Evolutionary conservation across 371 early-diverging fungal species (phyloP), one percentile per base, ranked within the genome.

Genomic region (Mortierella sp.): DNA sequence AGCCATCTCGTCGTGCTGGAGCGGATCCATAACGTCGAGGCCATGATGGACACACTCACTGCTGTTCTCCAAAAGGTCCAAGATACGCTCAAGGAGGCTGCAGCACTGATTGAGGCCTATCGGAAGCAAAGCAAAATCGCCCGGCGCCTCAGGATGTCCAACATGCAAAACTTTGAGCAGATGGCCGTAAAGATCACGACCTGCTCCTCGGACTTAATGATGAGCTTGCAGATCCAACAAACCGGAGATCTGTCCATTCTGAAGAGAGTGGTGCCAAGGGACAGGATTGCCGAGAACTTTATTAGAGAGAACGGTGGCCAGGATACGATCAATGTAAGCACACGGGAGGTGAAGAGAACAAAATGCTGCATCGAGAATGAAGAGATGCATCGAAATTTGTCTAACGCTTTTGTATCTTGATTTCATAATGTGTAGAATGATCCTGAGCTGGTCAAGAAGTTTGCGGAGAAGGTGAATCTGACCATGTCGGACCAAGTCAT

Each of bases 171-270:
- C 37, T 89, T 89, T 80, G 79, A 78, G 34, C 14, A 34, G 3
- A 77, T 80, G 71, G 82, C 76, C 14, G 74, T 57, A 37, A 76
- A 76, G 34, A 85, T 89, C 40, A 83, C 86, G 10, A 79, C 64
- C 28, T 76, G 80, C 72, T 80, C 88, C 31, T 64, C 75, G 14
- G 89, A 89, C 64, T 73, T 89, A 55, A 85, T 89, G 88, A 70
- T 89, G 69, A 86, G 86, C 28, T 73, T 89, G 67, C 89, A 89
- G 59, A 87, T 89, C 51, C 88, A 88, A 71, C 89, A 89, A 70
- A 87, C 89, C 21, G 81, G 79, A 31, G 85, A 88, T 54, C 59
- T 89, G 28, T 76, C 81, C 0, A 74, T 88, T 28, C 78, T 89
- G n/a, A 77, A 79, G 51, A 57, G 82, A 40, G 76, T 69, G 31